Evolutionary conservation across 352 stramenopile genomes (phyloP).

Genomic region (Phytophthora fragariaefolia): DNA sequence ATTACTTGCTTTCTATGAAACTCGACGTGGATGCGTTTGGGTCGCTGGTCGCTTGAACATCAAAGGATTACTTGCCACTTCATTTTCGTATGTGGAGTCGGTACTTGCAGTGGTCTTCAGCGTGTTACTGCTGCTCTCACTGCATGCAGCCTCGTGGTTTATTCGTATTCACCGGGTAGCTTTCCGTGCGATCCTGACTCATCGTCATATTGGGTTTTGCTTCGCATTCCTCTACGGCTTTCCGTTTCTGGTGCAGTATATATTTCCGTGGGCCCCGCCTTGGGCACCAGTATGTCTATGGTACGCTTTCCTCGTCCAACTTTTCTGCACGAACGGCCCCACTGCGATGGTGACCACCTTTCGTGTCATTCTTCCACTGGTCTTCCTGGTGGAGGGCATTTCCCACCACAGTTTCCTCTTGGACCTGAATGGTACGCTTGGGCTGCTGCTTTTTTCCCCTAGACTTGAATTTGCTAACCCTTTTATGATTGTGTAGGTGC

Average conservation of each 20-base stretch:
- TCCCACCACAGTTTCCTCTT: conserved; percentile 90
- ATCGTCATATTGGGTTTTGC: conserved; percentile 88
- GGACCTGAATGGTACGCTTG: conserved; percentile 81
- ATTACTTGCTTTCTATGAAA: conserved; percentile 14
- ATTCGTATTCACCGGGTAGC: conserved; percentile 82
- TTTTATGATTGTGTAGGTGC: conserved; percentile 47
- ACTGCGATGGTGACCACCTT: conserved; percentile 89
- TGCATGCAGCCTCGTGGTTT: conserved; percentile 79
- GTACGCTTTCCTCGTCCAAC: conserved; percentile 90
- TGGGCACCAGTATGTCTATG: conserved; percentile 90
- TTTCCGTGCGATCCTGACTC: conserved; percentile 84
- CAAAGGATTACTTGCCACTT: conserved; percentile 45
- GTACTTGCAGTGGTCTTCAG: conserved; percentile 73
- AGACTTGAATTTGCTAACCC: not conserved
- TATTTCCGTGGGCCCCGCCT: conserved; percentile 88
- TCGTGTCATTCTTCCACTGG: conserved; percentile 81
- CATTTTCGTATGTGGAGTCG: conserved; percentile 68
- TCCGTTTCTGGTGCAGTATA: conserved; percentile 86
- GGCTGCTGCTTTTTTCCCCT: not conserved
- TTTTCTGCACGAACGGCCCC: conserved; percentile 85
- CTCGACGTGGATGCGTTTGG: conserved; percentile 30
- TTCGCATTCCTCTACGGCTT: conserved; percentile 91
- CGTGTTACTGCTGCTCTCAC: conserved; percentile 67
- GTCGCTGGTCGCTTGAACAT: conserved; percentile 50
- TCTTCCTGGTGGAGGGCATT: conserved; percentile 89